phyloP scores from a whole-genome alignment of 805 yeast species.

The Candida insectorum region DNA sequence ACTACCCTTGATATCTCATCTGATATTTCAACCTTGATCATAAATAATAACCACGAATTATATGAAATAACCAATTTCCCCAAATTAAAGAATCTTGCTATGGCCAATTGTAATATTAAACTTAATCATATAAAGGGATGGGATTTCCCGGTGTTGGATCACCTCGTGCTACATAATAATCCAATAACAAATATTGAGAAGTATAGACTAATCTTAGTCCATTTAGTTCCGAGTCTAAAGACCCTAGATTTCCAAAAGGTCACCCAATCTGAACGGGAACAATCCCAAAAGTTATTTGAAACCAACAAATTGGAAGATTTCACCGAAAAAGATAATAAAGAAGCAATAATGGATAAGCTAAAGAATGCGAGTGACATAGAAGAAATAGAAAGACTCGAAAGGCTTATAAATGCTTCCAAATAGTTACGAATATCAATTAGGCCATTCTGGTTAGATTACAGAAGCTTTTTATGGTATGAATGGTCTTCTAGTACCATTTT shows the following conservation, averaged over 20 bases:
- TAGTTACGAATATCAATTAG: too few species aligned
- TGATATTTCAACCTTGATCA: slow-evolving; percentile 47
- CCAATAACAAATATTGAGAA: slow-evolving; percentile 47
- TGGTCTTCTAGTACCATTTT: too few species aligned
- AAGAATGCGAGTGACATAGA: slow-evolving; percentile 63
- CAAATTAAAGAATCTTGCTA: slow-evolving; percentile 3
- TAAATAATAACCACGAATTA: slow-evolving; percentile 54
- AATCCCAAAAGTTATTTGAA: slow-evolving; percentile 41
- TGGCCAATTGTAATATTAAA: slow-evolving; percentile 10
- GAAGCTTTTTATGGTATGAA: too few species aligned
- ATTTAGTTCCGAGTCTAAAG: slow-evolving; percentile 59
- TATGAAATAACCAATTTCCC: slow-evolving; percentile 7
- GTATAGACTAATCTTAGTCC: slow-evolving; percentile 59
- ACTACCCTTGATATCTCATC: slow-evolving; percentile 51
- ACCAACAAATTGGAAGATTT: slow-evolving; percentile 9
- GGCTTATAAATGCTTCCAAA: too few species aligned
- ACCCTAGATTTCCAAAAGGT: slow-evolving; percentile 69
- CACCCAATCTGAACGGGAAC: slow-evolving; percentile 48
- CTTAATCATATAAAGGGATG: slow-evolving; percentile 7
- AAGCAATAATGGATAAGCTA: slow-evolving; percentile 49
- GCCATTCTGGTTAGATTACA: too few species aligned
- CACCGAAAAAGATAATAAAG: slow-evolving; percentile 19
- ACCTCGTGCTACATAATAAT: slow-evolving; percentile 55
- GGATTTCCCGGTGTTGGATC: slow-evolving; percentile 34
- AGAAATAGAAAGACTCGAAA: slow-evolving; percentile 41